Conservation (phyloP, 805 yeast genomes). For the Zygoascus flipseniorum region DNA sequence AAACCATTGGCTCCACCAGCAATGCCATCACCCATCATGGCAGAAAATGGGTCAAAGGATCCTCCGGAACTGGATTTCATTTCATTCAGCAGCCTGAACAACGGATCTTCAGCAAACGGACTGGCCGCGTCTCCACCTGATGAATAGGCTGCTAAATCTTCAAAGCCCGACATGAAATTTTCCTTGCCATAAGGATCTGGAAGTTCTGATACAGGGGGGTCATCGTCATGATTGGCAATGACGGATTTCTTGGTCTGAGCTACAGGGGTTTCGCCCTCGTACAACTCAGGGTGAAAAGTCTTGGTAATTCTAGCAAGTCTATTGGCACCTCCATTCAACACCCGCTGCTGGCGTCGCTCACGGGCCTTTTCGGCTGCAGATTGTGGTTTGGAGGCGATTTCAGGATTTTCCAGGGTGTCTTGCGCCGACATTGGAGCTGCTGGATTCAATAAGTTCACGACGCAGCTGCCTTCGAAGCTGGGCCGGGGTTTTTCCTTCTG, state of each 20-base stretch:
- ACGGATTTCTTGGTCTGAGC: neutral
- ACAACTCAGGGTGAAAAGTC: constrained; percentile 9
- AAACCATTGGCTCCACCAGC: neutral
- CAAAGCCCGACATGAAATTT: neutral
- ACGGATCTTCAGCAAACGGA: constrained; percentile 12
- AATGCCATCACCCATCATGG: constrained; percentile 5
- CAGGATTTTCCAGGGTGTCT: neutral
- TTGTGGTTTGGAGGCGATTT: constrained; percentile 1
- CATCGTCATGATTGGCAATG: neutral
- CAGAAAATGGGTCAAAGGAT: constrained; percentile 4
- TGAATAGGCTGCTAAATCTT: neutral
- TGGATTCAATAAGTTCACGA: constrained; percentile 2
- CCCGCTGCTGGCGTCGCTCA: constrained; percentile 27
- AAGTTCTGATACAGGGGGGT: neutral
- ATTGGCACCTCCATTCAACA: constrained; percentile 21
- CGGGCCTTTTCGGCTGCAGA: constrained; percentile 3
- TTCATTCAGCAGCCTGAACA: constrained; percentile 16
- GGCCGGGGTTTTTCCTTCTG: constrained; percentile 6
- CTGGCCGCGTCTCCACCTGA: neutral
- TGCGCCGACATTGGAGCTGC: neutral
- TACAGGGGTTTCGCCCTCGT: neutral
- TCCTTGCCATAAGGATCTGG: neutral
- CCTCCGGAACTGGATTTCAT: constrained; percentile 9
- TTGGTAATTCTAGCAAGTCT: constrained; percentile 27
- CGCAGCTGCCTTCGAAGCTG: constrained; percentile 5